Evolutionary conservation across 108 stramenopile species (phyloP), one percentile per base, ranked within the genome.

Genomic region (Fragilaria radians): DNA sequence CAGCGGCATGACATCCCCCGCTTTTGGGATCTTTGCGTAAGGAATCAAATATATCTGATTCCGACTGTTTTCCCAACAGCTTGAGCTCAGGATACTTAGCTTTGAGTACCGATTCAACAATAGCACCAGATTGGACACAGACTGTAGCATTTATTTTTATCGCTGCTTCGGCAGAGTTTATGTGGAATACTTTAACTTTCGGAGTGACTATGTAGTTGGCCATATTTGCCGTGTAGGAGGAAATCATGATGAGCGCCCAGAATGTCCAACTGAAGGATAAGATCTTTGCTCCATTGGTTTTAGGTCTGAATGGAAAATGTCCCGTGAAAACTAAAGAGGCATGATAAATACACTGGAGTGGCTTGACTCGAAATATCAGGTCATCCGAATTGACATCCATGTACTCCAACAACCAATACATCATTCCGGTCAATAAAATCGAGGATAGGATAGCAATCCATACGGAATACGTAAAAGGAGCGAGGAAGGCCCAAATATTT

Each of bases 201-300:
- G 61, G 59, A 7, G 45, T 52, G 21, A 62, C 63, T 18, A 71
- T 27, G 32, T 52, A 57, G 27, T 48, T 48, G 19, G 70, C 70
- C 11, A 71, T 33, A 26, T 71, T 71, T 9, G 70, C 70, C 1
- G 70, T 71, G 28, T 71, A 71, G 0, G 70, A 33, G 11, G 63
- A 0, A 27, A 46, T 57, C 14, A 71, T 23, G 11, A 71, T 60
- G 11, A 71, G 30, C 9, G 63, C 52, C 63, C 63, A 71, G 34
- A 71, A 71, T 32, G 48, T 51, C 50, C 23, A 42, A 22, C 5
- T 45, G 19, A 21, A 47, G 32, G 24, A 1, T 28, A 32, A 61
- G 52, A 54, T 24, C 32, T 25, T 30, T 31, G 7, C 23, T 26
- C 24, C 26, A 19, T 54, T 25, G 18, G 65, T 54, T 0, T 51